phyloP scores from a whole-genome alignment of 2,329 filamentous ascomycete species.

The Paracorniculantispora psalliotae region DNA sequence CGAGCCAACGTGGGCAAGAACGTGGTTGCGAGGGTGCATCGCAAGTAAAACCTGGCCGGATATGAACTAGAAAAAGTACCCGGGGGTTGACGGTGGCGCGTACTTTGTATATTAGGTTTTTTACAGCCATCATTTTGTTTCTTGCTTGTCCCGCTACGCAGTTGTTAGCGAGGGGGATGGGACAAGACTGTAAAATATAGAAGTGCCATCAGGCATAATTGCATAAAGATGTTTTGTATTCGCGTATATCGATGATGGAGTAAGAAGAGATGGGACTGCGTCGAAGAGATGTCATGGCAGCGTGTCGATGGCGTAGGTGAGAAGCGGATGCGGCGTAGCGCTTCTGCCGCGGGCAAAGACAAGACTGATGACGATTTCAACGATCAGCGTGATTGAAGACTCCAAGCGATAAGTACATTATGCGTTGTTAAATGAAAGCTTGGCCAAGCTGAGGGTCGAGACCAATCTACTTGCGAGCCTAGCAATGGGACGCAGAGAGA shows the following conservation, averaged over 20 bases:
- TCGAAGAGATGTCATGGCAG: no score
- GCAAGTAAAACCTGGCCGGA: slow-evolving; percentile 22
- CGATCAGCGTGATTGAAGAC: no score
- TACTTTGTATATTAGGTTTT: slow-evolving; percentile 9
- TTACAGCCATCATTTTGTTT: not conserved
- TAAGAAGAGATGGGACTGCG: not conserved
- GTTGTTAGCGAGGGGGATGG: not conserved
- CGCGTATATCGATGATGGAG: not conserved
- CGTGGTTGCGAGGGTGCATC: slow-evolving; percentile 31
- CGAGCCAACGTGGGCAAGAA: slow-evolving; percentile 64
- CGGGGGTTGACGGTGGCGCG: not conserved
- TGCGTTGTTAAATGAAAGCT: no score
- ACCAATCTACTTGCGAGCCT: no score
- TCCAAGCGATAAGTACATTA: no score
- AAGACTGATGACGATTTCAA: no score
- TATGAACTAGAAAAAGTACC: not conserved
- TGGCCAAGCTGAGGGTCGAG: no score
- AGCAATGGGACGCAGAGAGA: no score
- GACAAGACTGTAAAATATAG: slow-evolving; percentile 6
- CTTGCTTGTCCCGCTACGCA: not conserved
- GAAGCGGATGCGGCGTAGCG: no score
- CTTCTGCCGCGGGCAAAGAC: no score
- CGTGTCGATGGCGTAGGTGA: no score
- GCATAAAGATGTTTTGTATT: not conserved
- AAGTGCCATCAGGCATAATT: not conserved